Conservation (phyloP, 371 early-diverging fungal genomes). For the Mucor lusitanicus region DNA sequence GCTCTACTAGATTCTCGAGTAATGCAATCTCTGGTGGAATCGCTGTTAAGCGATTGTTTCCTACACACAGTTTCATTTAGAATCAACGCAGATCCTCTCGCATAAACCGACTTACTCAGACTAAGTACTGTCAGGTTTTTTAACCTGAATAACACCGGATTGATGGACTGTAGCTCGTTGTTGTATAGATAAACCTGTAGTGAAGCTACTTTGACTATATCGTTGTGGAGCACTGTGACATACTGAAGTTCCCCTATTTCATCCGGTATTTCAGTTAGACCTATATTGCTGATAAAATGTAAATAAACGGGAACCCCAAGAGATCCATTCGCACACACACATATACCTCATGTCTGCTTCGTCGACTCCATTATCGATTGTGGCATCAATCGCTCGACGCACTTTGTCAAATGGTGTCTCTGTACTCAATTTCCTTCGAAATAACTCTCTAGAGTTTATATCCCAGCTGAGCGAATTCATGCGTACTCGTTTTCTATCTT, state of each 20-base stretch:
- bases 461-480: constrained; percentile 27
- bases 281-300: constrained; percentile 36
- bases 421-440: constrained; percentile 7
- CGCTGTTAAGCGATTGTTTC: constrained; percentile 45
- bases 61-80: constrained; percentile 27
- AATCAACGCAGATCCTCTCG: neutral
- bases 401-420: constrained; percentile 36
- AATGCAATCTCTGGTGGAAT: constrained; percentile 61
- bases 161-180: constrained; percentile 42
- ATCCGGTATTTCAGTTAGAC: constrained; percentile 51
- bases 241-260: constrained; percentile 55
- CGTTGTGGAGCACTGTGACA: constrained; percentile 52
- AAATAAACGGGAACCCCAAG: neutral
- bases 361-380: constrained; percentile 57
- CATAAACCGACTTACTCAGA: constrained; percentile 35
- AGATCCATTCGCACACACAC: neutral
- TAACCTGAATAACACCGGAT: constrained; percentile 46
- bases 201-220: constrained; percentile 44
- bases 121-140: constrained; percentile 59
- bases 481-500: constrained; percentile 10
- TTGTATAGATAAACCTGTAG: constrained; percentile 55
- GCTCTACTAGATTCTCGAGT: constrained; percentile 57
- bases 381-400: constrained; percentile 49
- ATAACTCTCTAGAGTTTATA: constrained; percentile 18
- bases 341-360: constrained; percentile 56